These are phyloP conservation scores for Huntiella decipiens DNA, from an alignment of 2,329 filamentous ascomycete species.

Conservation along the genomic window DNA sequence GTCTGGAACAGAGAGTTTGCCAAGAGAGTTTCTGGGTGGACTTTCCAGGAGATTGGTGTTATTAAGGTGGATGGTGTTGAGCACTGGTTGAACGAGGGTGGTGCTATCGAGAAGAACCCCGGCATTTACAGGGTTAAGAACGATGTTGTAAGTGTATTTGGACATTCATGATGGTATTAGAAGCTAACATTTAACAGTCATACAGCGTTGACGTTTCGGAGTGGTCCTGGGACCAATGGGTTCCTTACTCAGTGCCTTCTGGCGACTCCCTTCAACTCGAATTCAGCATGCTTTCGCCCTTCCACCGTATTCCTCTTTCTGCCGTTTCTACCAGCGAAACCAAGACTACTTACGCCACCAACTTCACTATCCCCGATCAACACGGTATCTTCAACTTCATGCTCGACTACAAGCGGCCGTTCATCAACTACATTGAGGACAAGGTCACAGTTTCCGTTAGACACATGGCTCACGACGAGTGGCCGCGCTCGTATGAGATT, in stretches of 20 bases:
- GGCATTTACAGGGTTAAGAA: conserved; percentile 90
- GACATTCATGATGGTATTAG: not conserved
- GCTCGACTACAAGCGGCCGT: conserved; percentile 91
- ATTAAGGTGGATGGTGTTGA: conserved; percentile 66
- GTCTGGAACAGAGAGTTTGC: conserved; percentile 74
- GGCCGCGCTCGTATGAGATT: conserved; percentile 77
- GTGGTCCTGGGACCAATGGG: conserved; percentile 55
- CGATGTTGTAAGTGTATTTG: conserved; percentile 55
- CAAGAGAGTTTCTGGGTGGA: conserved; percentile 74
- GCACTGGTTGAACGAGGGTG: conserved; percentile 38
- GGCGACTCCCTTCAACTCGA: conserved; percentile 75
- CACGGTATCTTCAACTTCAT: conserved; percentile 99
- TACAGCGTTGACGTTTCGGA: conserved; percentile 83
- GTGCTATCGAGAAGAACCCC: conserved; percentile 52
- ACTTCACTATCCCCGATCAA: conserved; percentile 80
- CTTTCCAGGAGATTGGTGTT: conserved; percentile 86
- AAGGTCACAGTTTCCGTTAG: conserved; percentile 88
- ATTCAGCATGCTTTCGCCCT: conserved; percentile 96
- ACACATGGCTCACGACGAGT: conserved; percentile 96
- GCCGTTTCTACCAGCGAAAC: conserved; percentile 39
- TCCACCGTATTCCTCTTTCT: conserved; percentile 65
- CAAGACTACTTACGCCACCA: conserved; percentile 51
- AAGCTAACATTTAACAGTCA: conserved; percentile 32
- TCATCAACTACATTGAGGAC: conserved; percentile 75
- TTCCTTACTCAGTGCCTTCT: conserved; percentile 50